Percentiles rank a stretch among this genome's conserved stretches.
These are phyloP conservation scores for Lasiodiplodia sp. DNA, from an alignment of 2,329 filamentous ascomycete genomes.

Conservation along the genomic window DNA sequence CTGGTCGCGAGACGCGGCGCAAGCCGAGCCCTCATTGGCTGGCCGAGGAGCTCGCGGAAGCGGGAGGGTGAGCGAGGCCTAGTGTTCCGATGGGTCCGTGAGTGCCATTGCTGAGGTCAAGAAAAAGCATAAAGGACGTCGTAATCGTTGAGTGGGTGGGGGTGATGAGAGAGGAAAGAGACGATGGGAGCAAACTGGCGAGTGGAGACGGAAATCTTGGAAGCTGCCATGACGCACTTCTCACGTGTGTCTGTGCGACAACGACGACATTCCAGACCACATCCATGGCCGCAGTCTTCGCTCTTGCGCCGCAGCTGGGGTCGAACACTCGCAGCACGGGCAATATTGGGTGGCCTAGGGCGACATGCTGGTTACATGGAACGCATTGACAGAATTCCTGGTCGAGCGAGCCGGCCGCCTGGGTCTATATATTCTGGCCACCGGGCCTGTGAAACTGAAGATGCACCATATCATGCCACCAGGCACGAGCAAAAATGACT, in stretches of 20 bases:
- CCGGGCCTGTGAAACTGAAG: not conserved
- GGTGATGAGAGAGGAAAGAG: conserved; percentile 1
- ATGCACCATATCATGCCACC: not conserved
- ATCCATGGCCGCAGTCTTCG: not conserved
- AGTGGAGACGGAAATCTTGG: conserved; percentile 22
- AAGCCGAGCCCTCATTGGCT: conserved; percentile 9
- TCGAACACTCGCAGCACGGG: not conserved
- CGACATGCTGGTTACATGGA: not conserved
- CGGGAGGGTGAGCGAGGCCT: not conserved
- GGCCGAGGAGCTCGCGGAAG: conserved; percentile 4
- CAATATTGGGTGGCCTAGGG: not conserved
- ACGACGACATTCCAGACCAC: not conserved
- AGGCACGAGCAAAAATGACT: not conserved
- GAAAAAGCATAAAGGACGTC: conserved; percentile 18
- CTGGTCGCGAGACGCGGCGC: not conserved
- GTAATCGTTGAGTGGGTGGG: conserved; percentile 13
- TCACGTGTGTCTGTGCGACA: conserved; percentile 7
- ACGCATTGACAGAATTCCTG: not conserved
- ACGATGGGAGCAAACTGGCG: conserved; percentile 11
- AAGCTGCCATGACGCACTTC: conserved; percentile 17
- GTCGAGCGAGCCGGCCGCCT: not conserved
- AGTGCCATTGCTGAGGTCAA: not conserved
- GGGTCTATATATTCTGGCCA: not conserved
- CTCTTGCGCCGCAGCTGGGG: too few relatives aligned
- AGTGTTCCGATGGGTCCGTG: not conserved